Conservation (phyloP, 805 yeast species). For the Wickerhamomyces bovis region DNA sequence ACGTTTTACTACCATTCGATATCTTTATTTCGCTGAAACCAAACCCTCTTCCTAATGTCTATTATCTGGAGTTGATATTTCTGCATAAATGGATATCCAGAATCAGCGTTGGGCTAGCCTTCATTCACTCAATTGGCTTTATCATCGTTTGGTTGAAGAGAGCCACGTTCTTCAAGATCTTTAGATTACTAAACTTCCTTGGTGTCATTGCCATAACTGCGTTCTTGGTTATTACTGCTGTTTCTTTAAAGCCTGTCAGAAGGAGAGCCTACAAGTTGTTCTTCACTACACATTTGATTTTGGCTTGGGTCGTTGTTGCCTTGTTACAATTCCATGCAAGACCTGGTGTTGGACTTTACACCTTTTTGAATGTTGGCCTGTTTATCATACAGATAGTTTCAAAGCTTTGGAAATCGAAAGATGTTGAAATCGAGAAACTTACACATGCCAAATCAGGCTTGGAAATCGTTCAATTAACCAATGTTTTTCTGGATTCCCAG, state of each 20-base stretch:
- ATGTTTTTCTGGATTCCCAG: conserved; percentile 15
- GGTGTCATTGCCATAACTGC: conserved; percentile 43
- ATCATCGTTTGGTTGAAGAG: conserved; percentile 40
- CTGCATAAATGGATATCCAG: conserved; percentile 73
- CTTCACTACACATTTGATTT: conserved; percentile 49
- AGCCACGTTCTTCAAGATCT: conserved; percentile 30
- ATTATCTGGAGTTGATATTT: conserved; percentile 48
- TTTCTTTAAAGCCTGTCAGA: conserved; percentile 47
- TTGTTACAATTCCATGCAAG: conserved; percentile 59
- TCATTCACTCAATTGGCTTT: conserved; percentile 50
- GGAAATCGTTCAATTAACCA: conserved; percentile 22
- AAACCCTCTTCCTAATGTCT: conserved; percentile 36
- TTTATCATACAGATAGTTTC: conserved; percentile 32
- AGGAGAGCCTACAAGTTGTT: conserved; percentile 44
- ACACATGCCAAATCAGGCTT: conserved; percentile 17
- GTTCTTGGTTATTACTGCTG: conserved; percentile 31
- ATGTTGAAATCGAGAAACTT: conserved; percentile 12
- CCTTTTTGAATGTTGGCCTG: conserved; percentile 25
- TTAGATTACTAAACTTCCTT: conserved; percentile 37
- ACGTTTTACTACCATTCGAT: conserved; percentile 52
- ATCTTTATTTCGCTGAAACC: conserved; percentile 53
- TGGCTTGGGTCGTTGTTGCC: conserved; percentile 39
- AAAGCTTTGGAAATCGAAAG: conserved; percentile 24
- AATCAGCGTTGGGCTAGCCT: conserved; percentile 37
- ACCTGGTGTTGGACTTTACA: conserved; percentile 48